Conservation (phyloP, 148 eudicot species). For the Spergularia bocconei region DNA sequence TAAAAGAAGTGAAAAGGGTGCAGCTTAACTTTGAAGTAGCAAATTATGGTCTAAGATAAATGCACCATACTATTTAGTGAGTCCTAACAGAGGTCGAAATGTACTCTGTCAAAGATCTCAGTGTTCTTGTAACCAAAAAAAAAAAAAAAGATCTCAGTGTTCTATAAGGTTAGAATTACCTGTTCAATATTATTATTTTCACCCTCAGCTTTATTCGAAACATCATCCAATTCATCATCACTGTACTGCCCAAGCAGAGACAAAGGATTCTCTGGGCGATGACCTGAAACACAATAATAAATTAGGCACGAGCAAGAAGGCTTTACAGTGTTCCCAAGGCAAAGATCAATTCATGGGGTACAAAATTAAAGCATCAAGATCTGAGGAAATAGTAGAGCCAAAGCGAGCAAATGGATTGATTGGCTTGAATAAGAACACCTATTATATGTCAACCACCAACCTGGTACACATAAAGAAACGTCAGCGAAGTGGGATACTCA, state of each 20-base stretch:
- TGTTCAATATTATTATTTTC: constrained; percentile 36
- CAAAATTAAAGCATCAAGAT: neutral
- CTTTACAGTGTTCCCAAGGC: constrained; percentile 12
- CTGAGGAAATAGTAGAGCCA: neutral
- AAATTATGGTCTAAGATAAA: neutral
- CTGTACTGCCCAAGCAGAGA: constrained; percentile 89
- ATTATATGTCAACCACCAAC: constrained; percentile 42
- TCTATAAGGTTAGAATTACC: constrained; percentile 36
- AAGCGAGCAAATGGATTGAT: constrained; percentile 19
- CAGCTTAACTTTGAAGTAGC: neutral
- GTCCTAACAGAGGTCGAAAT: neutral
- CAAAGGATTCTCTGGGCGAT: constrained; percentile 68
- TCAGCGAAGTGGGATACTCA: constrained; percentile 58
- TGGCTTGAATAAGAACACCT: constrained; percentile 27
- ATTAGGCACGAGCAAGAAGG: constrained; percentile 11
- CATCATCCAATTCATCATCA: constrained; percentile 87
- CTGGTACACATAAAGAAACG: constrained; percentile 51
- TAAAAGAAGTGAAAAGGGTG: neutral
- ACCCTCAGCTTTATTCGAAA: constrained; percentile 41
- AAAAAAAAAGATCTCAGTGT: too few species aligned
- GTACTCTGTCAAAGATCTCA: too few species aligned
- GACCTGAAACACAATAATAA: constrained; percentile 54
- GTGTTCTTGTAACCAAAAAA: too few species aligned
- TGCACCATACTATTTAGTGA: neutral
- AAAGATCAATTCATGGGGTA: constrained; percentile 9